A percentile compares a stretch with the other conserved stretches of the same genome.
Conservation (phyloP, 106 monocot species). For the Cymbidium sinense region DNA sequence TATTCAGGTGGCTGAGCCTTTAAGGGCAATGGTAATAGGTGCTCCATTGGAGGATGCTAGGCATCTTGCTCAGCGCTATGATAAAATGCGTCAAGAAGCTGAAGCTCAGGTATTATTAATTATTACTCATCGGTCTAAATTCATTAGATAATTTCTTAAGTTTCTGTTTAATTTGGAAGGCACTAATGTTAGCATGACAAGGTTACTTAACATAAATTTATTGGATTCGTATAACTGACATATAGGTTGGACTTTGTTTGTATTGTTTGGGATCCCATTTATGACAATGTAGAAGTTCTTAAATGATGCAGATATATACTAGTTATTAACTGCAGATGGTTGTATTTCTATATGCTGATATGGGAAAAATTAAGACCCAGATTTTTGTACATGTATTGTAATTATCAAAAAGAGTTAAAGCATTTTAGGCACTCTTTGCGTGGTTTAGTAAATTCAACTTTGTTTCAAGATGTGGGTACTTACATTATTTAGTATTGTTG, state of each 20-base stretch:
- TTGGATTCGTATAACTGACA: background rate
- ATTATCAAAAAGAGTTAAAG: background rate
- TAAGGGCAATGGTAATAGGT: conserved; percentile 98
- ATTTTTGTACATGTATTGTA: background rate
- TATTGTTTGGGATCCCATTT: background rate
- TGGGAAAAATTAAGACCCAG: background rate
- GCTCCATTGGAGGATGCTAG: conserved; percentile 95
- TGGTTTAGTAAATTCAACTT: background rate
- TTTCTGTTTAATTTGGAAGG: background rate
- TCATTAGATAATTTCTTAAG: background rate
- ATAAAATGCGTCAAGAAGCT: conserved; percentile 86
- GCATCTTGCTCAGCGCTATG: conserved; percentile 90
- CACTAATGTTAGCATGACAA: background rate
- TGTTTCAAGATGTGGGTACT: background rate
- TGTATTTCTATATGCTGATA: background rate
- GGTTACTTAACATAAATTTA: background rate
- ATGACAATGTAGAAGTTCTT: background rate
- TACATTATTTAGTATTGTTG: background rate
- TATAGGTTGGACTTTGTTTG: background rate
- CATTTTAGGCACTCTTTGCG: background rate
- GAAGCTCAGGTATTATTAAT: conserved; percentile 73
- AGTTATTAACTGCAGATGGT: background rate
- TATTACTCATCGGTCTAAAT: background rate
- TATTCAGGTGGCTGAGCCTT: conserved; percentile 83
- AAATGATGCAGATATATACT: background rate